A percentile compares a stretch with the other conserved stretches of the same genome.
These are phyloP conservation scores for Trametopsis cervina DNA, from an alignment of 768 basidiomycete species.

Conservation along the genomic window DNA sequence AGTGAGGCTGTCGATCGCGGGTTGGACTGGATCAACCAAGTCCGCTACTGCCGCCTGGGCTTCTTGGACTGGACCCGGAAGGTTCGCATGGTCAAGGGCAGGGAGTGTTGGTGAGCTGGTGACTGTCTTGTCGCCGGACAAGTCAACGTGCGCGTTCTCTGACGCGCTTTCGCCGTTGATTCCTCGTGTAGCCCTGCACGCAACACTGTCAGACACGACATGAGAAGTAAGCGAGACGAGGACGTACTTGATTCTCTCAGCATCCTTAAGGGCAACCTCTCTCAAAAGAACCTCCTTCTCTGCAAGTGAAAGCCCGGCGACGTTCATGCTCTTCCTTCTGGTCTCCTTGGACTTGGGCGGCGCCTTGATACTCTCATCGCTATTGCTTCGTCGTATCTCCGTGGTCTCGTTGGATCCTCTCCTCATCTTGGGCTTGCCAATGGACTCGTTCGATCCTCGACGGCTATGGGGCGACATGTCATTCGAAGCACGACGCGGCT, in stretches of 20 bases:
- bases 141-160: slow-evolving; percentile 7
- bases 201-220: not conserved
- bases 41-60: slow-evolving; percentile 1
- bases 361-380: slow-evolving; percentile 2
- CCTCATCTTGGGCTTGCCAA: not conserved
- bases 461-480: not conserved
- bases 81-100: slow-evolving; percentile 3
- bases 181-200: slow-evolving; percentile 17
- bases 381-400: not conserved
- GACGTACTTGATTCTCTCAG: slow-evolving; percentile 21
- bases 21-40: not conserved
- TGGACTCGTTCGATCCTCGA: not conserved
- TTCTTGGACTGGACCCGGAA: not conserved
- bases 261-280: slow-evolving; percentile 19
- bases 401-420: slow-evolving; percentile 2
- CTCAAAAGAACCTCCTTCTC: slow-evolving; percentile 16
- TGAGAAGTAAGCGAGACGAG: not conserved
- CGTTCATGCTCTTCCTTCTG: not conserved
- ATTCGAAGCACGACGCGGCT: not conserved
- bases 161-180: slow-evolving; percentile 9
- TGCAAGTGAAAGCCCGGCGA: not conserved
- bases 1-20: not conserved
- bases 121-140: not conserved
- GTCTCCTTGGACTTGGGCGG: slow-evolving; percentile 4
- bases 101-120: not conserved